Evolutionary conservation across 495 filamentous ascomycete genomes (phyloP), one percentile per base, ranked within the genome.

Genomic region (Penicillium maclennaniae): DNA sequence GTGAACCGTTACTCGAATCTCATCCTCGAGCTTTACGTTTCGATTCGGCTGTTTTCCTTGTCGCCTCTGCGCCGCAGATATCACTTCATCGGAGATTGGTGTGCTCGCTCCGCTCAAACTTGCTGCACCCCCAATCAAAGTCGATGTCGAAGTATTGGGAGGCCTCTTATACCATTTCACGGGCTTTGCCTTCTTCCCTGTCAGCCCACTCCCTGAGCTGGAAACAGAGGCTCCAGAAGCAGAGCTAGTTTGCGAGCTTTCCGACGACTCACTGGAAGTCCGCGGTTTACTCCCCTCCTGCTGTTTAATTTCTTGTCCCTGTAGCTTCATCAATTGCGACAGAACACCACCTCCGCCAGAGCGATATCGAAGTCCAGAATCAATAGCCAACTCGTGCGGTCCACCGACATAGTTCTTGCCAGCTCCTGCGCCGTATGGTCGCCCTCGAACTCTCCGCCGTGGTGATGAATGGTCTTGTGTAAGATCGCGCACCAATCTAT

Each of bases 1-100:
- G 68, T 93, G 88, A 9, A 91, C 78, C 16, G 87, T 91, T 54
- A 96, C 89, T 56, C 81, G 79, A 59, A 87, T 87, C 58, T 91
- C 82, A 31, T 92, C 68, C 42, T 71, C 68, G 4, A 68, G 61
- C 21, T 63, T 50, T 23, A 63, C 47, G 19, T 58, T 65, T 9
- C 47, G 46, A 12, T 58, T 50, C 10, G 52, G 40, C 36, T 65
- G 63, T 23, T 68, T 61, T 17, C 58, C 61, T 4, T 59, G 65
- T 37, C 69, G 56, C 37, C 68, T 62, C 4, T 62, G 64, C 4
- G 69, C 71, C 2, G 65, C 64, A 4, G 58, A 60, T 2, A 69
- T 45, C 1, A 68, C 52, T 25, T 70, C 62, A 45, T 54, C 66
- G 0, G 61, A 63, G 10, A 68, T 56, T 0, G 70, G 68, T 2